These are phyloP conservation scores for Pelargonium citronellum DNA, from an alignment of 441 rosid species.

Conservation along the genomic window DNA sequence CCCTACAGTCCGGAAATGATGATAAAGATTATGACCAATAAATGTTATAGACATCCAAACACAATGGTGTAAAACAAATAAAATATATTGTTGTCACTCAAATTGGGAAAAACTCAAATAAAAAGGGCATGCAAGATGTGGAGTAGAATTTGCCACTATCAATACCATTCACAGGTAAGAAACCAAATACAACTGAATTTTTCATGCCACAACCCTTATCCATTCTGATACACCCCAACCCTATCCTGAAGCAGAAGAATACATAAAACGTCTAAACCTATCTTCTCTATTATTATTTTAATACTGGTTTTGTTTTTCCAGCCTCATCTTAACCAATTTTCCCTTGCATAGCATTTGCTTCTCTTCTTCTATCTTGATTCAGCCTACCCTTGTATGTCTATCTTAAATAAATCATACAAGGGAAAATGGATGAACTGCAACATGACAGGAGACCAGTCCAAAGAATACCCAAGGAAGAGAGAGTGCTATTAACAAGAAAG, in stretches of 20 bases:
- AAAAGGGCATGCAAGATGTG: neutral
- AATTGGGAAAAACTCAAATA: neutral
- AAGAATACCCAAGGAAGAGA: no score
- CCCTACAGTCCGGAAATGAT: conserved; percentile 44
- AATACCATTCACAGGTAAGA: neutral
- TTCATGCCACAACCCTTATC: neutral
- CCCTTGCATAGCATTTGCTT: no score
- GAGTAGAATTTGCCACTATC: neutral
- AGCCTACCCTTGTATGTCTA: no score
- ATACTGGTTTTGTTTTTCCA: neutral
- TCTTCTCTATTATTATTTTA: neutral
- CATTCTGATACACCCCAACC: neutral
- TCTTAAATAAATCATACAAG: no score
- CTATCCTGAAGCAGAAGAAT: neutral
- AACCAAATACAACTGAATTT: neutral
- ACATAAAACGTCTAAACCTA: neutral
- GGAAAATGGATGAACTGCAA: no score
- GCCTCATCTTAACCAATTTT: neutral
- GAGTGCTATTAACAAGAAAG: no score
- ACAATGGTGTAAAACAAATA: neutral
- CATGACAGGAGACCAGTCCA: no score
- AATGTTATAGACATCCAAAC: neutral
- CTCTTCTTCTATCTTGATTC: no score
- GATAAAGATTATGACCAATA: conserved; percentile 10
- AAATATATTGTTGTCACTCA: neutral